Evolutionary conservation across 2,329 filamentous ascomycete species (phyloP).

Genomic region (Cladosporium cucumerinum): DNA sequence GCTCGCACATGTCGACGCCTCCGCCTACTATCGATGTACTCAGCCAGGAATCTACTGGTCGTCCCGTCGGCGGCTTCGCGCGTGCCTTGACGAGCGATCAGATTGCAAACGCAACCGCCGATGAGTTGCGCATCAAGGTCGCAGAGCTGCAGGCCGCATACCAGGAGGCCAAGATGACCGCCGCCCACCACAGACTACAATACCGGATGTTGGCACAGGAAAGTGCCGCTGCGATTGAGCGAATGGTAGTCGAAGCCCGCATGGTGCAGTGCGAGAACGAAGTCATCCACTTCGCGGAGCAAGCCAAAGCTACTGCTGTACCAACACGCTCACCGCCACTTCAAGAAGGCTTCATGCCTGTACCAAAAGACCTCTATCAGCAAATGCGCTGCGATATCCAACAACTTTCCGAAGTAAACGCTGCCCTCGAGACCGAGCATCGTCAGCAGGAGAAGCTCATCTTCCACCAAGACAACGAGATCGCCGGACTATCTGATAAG

Average conservation of each 20-base stretch:
- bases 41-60: slow-evolving; percentile 19
- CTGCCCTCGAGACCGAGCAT: slow-evolving; percentile 61
- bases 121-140: slow-evolving; percentile 54
- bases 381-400: slow-evolving; percentile 54
- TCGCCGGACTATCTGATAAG: slow-evolving; percentile 67
- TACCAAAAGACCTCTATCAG: slow-evolving; percentile 53
- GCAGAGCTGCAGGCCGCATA: slow-evolving; percentile 51
- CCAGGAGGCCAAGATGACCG: slow-evolving; percentile 73
- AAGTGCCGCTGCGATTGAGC: slow-evolving; percentile 77
- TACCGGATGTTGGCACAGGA: slow-evolving; percentile 81
- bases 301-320: slow-evolving; percentile 55
- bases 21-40: slow-evolving; percentile 40
- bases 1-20: slow-evolving; percentile 48
- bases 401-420: slow-evolving; percentile 63
- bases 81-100: slow-evolving; percentile 47
- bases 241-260: slow-evolving; percentile 85
- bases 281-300: slow-evolving; percentile 71
- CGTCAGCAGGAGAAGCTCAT: slow-evolving; percentile 75
- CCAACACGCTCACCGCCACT: slow-evolving; percentile 44
- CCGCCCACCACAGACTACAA: slow-evolving; percentile 87
- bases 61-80: slow-evolving; percentile 16
- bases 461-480: slow-evolving; percentile 71
- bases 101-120: slow-evolving; percentile 50
- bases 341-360: slow-evolving; percentile 39
- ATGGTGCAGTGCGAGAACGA: slow-evolving; percentile 88